Conservation (phyloP, 1,284 basidiomycete genomes). For the Apiotrichum brassicae region DNA sequence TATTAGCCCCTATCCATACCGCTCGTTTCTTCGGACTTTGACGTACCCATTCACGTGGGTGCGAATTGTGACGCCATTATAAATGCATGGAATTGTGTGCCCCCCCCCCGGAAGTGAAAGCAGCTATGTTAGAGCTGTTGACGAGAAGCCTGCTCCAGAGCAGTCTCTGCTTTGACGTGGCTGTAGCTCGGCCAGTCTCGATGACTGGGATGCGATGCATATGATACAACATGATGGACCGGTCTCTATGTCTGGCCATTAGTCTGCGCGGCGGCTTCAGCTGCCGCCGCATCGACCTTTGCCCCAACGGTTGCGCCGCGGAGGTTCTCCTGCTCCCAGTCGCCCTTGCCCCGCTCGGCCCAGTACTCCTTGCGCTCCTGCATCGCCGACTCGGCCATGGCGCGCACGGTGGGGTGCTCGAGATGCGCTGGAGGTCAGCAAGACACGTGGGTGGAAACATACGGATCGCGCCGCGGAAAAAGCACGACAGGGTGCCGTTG, state of each 20-base stretch:
- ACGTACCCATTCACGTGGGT: too few species aligned
- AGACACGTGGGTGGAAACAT: slow-evolving; percentile 3
- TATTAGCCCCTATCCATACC: too few species aligned
- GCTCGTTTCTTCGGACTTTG: too few species aligned
- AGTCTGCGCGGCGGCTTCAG: background rate
- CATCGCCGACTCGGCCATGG: slow-evolving; percentile 64
- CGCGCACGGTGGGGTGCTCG: slow-evolving; percentile 66
- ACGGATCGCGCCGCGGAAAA: slow-evolving; percentile 45
- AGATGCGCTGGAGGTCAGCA: slow-evolving; percentile 46
- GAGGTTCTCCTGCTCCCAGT: slow-evolving; percentile 33
- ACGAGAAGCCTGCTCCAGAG: too few species aligned
- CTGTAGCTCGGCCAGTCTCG: too few species aligned
- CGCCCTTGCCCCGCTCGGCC: slow-evolving; percentile 32
- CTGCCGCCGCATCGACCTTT: slow-evolving; percentile 4
- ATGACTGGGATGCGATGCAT: slow-evolving; percentile 1
- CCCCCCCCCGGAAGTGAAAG: too few species aligned
- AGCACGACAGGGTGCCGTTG: slow-evolving; percentile 38
- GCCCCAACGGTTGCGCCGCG: slow-evolving; percentile 20
- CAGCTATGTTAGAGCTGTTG: too few species aligned
- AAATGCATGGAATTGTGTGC: too few species aligned
- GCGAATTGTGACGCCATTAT: too few species aligned
- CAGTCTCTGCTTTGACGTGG: too few species aligned
- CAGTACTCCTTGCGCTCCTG: slow-evolving; percentile 51
- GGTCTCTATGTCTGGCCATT: background rate
- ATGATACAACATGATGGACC: slow-evolving; percentile 4